Conservation (phyloP, 345 rosid genomes). For the Citrus medica region DNA sequence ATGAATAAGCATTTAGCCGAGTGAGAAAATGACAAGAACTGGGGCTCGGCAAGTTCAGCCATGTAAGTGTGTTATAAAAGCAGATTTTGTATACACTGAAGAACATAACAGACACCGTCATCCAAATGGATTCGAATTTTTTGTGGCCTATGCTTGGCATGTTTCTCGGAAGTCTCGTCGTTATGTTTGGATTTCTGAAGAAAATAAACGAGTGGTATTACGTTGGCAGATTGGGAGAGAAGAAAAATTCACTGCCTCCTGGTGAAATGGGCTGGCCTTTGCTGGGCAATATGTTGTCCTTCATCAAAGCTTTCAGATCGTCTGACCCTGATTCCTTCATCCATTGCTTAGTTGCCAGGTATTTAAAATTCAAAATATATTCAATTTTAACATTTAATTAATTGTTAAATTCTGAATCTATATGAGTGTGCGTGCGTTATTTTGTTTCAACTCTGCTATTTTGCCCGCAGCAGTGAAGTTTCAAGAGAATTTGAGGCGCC, state of each 20-base stretch:
- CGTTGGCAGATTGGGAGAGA: constrained; percentile 35
- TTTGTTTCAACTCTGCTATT: no score
- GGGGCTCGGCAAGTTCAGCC: no score
- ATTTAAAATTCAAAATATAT: no score
- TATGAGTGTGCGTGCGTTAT: no score
- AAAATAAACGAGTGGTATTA: constrained; percentile 32
- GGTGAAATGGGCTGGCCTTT: constrained; percentile 49
- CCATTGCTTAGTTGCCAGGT: constrained; percentile 26
- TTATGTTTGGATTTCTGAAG: constrained; percentile 27
- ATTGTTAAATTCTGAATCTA: no score
- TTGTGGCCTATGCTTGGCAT: constrained; percentile 4
- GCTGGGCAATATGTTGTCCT: constrained; percentile 45
- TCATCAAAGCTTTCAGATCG: constrained; percentile 42
- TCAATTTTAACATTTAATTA: no score
- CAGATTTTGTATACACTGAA: no score
- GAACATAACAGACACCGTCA: not conserved
- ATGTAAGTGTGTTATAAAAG: no score
- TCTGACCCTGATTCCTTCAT: constrained; percentile 42
- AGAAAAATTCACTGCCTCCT: constrained; percentile 36
- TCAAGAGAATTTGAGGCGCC: no score
- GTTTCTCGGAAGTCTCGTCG: not conserved
- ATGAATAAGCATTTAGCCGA: no score
- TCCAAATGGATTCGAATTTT: constrained; percentile 1
- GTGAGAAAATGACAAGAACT: no score
- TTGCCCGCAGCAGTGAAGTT: no score